Evolutionary conservation across 805 yeast species (phyloP), one percentile per base, ranked within the genome.

Genomic region (Candida adriatica): DNA sequence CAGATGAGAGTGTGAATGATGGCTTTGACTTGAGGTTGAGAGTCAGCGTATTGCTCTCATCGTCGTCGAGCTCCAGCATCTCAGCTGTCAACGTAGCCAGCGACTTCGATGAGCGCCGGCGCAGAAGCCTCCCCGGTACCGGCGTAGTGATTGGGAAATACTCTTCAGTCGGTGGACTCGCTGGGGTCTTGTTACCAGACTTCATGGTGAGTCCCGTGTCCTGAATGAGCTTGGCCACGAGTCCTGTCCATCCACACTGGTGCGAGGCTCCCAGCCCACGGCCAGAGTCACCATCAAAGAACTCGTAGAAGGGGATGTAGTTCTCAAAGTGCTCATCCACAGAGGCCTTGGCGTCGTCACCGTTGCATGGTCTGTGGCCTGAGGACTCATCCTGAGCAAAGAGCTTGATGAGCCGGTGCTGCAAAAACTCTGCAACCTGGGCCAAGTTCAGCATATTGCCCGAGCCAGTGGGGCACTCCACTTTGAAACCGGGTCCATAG

Each of bases 161-260:
- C 8, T 33, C 31, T 6, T 30, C 45, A 27, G 21, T 22, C 9
- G 24, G 30, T 15, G 33, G 15, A 4, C 18, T 22, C 42, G 24
- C 26, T 19, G 45, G 42, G 8, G 42, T 41, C 29, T 29, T 35
- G 28, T 33, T n/a, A 40, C 77, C 37, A 44, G 33, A 35, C 40
- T 35, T 51, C 79, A 75, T 41, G 0, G 85, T 70, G 27, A 75
- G 69, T 38, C 95, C 95, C 26, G 83, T 82, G 59, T 88, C 90
- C 53, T 83, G 92, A 50, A 88, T 84, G 73, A 87, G 75, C 59
- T 90, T 82, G 26, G 95, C 94, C 31, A 86, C 92, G 27, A 88
- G 67, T 0, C 94, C 88, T 2, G 96, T 87, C 96, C 96, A 87
- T 9, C 96, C 96, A 66, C 87, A 80, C 61, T 87, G 96, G 62